Conservation (phyloP, 306 rosid species). For the Phaseolus lunatus region DNA sequence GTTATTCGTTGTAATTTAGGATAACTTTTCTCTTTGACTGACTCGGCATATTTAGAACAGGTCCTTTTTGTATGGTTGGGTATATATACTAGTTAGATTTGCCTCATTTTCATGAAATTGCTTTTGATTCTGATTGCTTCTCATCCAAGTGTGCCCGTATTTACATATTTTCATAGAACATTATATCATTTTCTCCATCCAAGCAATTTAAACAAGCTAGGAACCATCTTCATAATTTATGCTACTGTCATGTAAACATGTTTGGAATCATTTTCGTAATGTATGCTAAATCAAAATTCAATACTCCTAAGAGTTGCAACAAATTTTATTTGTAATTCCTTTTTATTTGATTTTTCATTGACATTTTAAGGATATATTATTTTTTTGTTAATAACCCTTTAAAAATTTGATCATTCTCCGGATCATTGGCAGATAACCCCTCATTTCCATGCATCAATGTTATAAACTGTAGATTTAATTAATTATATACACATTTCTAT, state of each 20-base stretch:
- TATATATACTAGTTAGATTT: neutral
- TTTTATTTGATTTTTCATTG: neutral
- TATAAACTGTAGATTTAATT: neutral
- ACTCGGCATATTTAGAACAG: neutral
- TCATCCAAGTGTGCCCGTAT: neutral
- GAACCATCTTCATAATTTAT: slow-evolving; percentile 6
- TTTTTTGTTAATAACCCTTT: slow-evolving; percentile 13
- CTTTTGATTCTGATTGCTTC: neutral
- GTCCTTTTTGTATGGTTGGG: neutral
- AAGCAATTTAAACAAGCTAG: neutral
- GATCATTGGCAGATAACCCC: neutral
- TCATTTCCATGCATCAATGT: neutral
- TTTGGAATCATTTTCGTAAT: neutral
- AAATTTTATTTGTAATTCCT: neutral
- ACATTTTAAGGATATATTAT: neutral
- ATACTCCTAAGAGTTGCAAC: too few species aligned
- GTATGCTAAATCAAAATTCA: neutral
- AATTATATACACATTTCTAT: too few species aligned
- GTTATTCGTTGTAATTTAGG: neutral
- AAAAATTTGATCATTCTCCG: neutral
- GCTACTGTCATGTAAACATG: neutral
- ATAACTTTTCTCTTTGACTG: neutral
- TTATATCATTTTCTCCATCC: neutral
- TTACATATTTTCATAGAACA: neutral
- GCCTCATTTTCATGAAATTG: neutral